Conservation (phyloP, 306 rosid species). For the Astragalus glycyphyllos region DNA sequence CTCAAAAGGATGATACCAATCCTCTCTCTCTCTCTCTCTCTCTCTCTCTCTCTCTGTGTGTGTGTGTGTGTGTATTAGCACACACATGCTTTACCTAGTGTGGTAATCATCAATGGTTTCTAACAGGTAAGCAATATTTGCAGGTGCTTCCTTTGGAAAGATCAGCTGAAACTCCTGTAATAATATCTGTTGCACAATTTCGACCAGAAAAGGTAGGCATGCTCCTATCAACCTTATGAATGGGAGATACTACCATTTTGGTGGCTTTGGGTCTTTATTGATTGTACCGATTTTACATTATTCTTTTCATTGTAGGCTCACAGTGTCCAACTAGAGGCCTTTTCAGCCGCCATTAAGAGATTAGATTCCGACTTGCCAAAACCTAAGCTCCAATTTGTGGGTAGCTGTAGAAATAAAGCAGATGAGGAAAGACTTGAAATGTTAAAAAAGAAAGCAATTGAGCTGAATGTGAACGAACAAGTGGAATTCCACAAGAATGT, state of each 20-base stretch:
- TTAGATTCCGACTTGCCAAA: conserved; percentile 60
- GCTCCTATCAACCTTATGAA: conserved; percentile 55
- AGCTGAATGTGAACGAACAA: conserved; percentile 67
- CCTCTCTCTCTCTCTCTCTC: no score
- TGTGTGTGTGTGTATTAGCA: background rate
- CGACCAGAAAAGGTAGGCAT: conserved; percentile 96
- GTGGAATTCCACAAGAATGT: conserved; percentile 85
- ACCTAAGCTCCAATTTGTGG: conserved; percentile 90
- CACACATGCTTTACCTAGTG: conserved; percentile 7
- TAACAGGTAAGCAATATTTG: conserved; percentile 45
- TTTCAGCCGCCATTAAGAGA: conserved; percentile 72
- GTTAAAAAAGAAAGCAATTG: conserved; percentile 69
- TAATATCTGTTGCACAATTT: conserved; percentile 96
- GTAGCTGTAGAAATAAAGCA: conserved; percentile 86
- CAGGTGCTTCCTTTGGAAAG: conserved; percentile 92
- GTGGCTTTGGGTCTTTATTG: conserved; percentile 45
- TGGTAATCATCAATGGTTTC: conserved; percentile 33
- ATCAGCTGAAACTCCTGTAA: conserved; percentile 53
- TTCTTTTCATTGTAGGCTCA: conserved; percentile 71
- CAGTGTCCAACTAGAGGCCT: conserved; percentile 91
- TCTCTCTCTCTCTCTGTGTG: no score
- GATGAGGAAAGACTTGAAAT: conserved; percentile 86
- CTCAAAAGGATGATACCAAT: background rate
- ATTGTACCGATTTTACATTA: conserved; percentile 40
- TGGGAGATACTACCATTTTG: conserved; percentile 51